Percentiles rank a stretch among this genome's conserved stretches.
Evolutionary conservation across 805 yeast species (phyloP).

Genomic region (Tanozyma kutaoensis): DNA sequence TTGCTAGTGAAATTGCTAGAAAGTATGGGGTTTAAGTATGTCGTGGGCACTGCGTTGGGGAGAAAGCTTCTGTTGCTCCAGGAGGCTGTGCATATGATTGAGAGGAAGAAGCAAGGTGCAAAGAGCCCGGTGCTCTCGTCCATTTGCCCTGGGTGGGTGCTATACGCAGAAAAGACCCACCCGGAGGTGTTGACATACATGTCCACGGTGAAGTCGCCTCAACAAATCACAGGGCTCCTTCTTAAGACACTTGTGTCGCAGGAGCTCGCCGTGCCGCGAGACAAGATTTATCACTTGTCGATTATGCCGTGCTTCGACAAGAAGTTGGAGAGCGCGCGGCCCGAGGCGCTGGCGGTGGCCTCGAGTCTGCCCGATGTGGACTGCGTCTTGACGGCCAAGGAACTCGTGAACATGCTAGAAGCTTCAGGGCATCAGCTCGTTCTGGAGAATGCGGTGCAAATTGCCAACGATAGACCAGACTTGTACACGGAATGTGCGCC

Average conservation of each 20-base stretch:
- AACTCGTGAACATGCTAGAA: conserved; percentile 58
- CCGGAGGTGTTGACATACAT: conserved; percentile 64
- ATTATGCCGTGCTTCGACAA: conserved; percentile 98
- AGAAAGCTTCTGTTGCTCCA: conserved; percentile 46
- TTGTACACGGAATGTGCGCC: conserved; percentile 35
- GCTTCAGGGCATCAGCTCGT: conserved; percentile 30
- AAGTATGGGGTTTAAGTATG: conserved; percentile 53
- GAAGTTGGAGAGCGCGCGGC: conserved; percentile 86
- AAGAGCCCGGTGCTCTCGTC: conserved; percentile 49
- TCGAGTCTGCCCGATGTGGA: conserved; percentile 50
- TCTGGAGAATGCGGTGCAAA: conserved; percentile 5
- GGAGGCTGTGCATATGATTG: conserved; percentile 29
- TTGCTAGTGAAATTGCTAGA: conserved; percentile 40
- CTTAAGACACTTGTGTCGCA: conserved; percentile 38
- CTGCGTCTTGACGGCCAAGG: conserved; percentile 88
- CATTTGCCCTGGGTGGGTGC: conserved; percentile 92
- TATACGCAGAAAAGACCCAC: conserved; percentile 92
- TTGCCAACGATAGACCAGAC: background rate
- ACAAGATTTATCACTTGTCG: conserved; percentile 61
- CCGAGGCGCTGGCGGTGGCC: conserved; percentile 33
- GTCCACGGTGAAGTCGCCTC: conserved; percentile 76
- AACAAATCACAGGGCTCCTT: conserved; percentile 79
- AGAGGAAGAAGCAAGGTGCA: conserved; percentile 18
- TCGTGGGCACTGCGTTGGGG: conserved; percentile 81
- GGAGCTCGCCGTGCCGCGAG: conserved; percentile 14